These are phyloP conservation scores for Kwoniella heveanensis DNA, from an alignment of 768 basidiomycete species.

Conservation along the genomic window DNA sequence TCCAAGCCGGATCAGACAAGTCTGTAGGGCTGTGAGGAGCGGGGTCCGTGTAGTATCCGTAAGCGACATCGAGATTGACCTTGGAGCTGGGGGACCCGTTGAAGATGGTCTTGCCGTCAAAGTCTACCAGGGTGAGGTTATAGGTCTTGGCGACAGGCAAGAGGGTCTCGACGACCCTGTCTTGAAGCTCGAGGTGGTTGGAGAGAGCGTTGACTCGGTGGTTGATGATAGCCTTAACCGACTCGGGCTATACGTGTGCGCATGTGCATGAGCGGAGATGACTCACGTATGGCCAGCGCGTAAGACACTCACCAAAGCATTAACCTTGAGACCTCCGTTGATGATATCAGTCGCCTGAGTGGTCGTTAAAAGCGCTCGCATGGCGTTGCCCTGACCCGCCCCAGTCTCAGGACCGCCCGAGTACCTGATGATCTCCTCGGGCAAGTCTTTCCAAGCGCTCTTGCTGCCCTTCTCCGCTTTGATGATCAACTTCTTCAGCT, in stretches of 20 bases:
- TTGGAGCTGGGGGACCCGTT: constrained; percentile 17
- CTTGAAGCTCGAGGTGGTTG: constrained; percentile 39
- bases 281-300: constrained; percentile 1
- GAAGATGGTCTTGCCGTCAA: constrained; percentile 30
- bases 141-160: constrained; percentile 35
- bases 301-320: constrained; percentile 61
- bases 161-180: constrained; percentile 34
- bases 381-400: constrained; percentile 34
- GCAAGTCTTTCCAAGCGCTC: constrained; percentile 61
- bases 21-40: constrained; percentile 38
- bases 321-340: constrained; percentile 62
- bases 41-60: constrained; percentile 43
- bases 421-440: constrained; percentile 29
- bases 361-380: constrained; percentile 38
- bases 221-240: constrained; percentile 47
- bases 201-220: constrained; percentile 51
- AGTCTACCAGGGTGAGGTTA: constrained; percentile 46
- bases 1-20: constrained; percentile 36
- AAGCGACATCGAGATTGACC: constrained; percentile 29
- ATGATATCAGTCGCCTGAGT: constrained; percentile 77
- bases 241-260: constrained; percentile 35
- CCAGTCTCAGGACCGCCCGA: constrained; percentile 20
- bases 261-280: no score
- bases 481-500: constrained; percentile 45
- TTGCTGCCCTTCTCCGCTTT: constrained; percentile 37